These are phyloP conservation scores for Penicillium sp. DNA, from an alignment of 2,329 filamentous ascomycete genomes.

Conservation along the genomic window DNA sequence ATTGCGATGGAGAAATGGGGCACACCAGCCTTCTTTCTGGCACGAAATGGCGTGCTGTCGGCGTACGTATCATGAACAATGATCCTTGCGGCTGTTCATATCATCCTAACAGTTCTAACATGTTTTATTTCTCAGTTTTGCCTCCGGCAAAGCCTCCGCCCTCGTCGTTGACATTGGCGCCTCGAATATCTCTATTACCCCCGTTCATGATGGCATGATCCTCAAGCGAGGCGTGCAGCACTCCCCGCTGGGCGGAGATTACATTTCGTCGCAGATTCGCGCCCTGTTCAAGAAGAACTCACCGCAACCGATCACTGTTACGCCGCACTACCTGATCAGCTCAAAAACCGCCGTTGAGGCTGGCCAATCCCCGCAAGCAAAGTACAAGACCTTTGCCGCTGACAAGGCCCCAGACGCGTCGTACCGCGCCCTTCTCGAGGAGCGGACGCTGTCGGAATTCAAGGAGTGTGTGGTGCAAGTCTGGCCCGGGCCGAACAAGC, in stretches of 20 bases:
- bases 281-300: constrained; percentile 67
- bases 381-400: constrained; percentile 66
- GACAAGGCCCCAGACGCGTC: constrained; percentile 60
- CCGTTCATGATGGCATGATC: constrained; percentile 91
- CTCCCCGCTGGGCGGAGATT: constrained; percentile 82
- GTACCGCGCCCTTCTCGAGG: constrained; percentile 82
- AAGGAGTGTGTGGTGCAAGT: constrained; percentile 96
- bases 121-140: constrained; percentile 59
- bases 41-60: constrained; percentile 81
- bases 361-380: constrained; percentile 71
- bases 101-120: constrained; percentile 7
- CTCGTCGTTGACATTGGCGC: constrained; percentile 91
- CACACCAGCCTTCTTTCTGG: constrained; percentile 89
- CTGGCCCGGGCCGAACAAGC: constrained; percentile 76
- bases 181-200: constrained; percentile 81
- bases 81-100: neutral
- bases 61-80: constrained; percentile 53
- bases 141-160: constrained; percentile 86
- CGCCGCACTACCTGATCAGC: constrained; percentile 82
- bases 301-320: constrained; percentile 68
- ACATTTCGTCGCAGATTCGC: constrained; percentile 84
- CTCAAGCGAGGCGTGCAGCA: constrained; percentile 85
- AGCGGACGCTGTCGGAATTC: constrained; percentile 89
- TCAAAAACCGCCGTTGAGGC: constrained; percentile 88
- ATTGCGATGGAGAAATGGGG: constrained; percentile 97